Evolutionary conservation across 2,329 filamentous ascomycete genomes (phyloP).

Genomic region (Ophiostoma himal-ulmi): DNA sequence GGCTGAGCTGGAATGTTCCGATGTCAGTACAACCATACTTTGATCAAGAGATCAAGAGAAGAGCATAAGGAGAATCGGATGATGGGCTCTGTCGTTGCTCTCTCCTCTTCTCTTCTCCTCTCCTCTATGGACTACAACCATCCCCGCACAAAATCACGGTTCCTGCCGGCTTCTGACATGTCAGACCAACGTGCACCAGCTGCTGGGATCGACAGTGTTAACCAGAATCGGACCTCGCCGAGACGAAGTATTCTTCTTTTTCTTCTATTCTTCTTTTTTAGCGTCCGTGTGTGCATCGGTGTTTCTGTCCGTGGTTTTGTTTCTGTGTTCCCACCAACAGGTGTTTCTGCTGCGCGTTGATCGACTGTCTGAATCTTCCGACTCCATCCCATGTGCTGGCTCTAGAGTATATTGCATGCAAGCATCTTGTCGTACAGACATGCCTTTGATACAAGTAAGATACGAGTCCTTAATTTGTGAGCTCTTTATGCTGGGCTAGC

Average conservation of each 20-base stretch:
- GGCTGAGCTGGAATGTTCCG: neutral
- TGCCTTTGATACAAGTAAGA: neutral
- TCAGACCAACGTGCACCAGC: neutral
- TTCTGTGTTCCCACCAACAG: slow-evolving; percentile 8
- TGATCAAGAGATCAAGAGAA: neutral
- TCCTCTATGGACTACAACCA: neutral
- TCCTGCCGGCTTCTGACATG: neutral
- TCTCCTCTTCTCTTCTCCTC: neutral
- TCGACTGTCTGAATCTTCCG: neutral
- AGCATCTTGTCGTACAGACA: neutral
- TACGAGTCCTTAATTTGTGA: slow-evolving; percentile 7
- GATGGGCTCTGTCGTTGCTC: neutral
- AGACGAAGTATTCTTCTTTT: neutral
- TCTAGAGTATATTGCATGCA: neutral
- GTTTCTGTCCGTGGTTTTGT: neutral
- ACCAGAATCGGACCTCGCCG: neutral
- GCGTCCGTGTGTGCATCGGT: slow-evolving; percentile 1
- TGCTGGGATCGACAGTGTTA: slow-evolving; percentile 7
- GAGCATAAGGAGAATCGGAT: neutral
- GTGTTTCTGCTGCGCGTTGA: neutral
- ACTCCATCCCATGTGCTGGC: neutral
- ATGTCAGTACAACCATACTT: neutral
- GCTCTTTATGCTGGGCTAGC: neutral
- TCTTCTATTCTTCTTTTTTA: neutral
- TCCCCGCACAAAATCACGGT: neutral